Evolutionary conservation across 1,284 basidiomycete species (phyloP), one percentile per base, ranked within the genome.

Genomic region (Pascua guehoae): DNA sequence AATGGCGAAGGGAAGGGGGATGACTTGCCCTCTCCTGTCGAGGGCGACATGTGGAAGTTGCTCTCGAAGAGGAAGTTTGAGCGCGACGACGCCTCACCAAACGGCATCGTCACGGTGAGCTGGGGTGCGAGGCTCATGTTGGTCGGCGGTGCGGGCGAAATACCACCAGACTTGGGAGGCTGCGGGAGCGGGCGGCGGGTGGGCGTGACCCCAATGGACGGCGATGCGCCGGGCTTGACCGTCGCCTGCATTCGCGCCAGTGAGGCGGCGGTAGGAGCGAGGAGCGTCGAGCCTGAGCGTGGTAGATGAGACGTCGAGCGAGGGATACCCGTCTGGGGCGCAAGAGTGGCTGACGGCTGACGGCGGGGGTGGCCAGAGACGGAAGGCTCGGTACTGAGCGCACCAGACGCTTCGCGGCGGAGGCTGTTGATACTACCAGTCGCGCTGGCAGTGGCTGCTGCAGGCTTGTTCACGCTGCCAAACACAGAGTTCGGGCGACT

Each of bases 181-280:
- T 14, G 47, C 16, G 56, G 60, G 8, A 57, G 53, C 0, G 60
- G 60, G 8, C 56, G 55, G 9, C 44, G 43, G 58, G 58, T 1
- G 61, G 64, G 17, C 62, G 57, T 12, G 4, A 36, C 8, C 10
- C 17, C 45, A 15, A 9, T 40, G 2, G 42, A n/a, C 8, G 56
- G 12, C 4, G 47, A 32, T 9, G 57, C 45, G 5, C 56, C 60
- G 4, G 72, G 73, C 58, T 64, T 69, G 49, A 75, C 64, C 10
- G 71, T 75, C 24, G 73, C 70, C 57, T 75, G 72, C 70, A 72
- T 73, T 37, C 73, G 58, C 1, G 73, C 73, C 0, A 69, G 49
- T 5, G 71, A 73, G 16, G 70, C 66, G 0, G 70, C 71, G 5
- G 73, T 75, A 0, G 73, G 72, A 5, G 66, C 49, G 38, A 66